These are phyloP conservation scores for Porphyrellus cyaneotinctus DNA, from an alignment of 768 basidiomycete genomes.

Conservation along the genomic window DNA sequence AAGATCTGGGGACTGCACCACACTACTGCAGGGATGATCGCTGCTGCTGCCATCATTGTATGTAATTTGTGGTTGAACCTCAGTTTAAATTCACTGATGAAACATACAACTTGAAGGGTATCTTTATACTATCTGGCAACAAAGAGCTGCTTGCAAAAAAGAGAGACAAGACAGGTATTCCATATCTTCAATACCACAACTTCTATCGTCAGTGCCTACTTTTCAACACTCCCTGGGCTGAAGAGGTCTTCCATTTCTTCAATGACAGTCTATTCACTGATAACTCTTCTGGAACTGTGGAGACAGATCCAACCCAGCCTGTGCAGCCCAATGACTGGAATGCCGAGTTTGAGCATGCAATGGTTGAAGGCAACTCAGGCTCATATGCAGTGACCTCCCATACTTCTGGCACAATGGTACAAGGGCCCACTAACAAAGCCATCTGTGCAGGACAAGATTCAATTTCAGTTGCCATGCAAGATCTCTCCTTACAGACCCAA, in stretches of 20 bases:
- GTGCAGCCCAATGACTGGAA: not conserved
- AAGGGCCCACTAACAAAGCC: too few relatives aligned
- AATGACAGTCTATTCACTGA: not conserved
- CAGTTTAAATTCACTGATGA: not conserved
- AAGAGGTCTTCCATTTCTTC: not conserved
- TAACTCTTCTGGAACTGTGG: not conserved
- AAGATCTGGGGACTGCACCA: not conserved
- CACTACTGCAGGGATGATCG: not conserved
- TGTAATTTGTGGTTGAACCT: too few relatives aligned
- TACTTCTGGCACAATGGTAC: too few relatives aligned
- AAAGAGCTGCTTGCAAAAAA: not conserved
- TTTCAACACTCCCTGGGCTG: not conserved
- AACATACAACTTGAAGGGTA: not conserved
- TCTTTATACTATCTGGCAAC: not conserved
- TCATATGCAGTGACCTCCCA: not conserved
- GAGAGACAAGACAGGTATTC: not conserved
- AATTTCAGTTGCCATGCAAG: not conserved
- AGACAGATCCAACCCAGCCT: not conserved
- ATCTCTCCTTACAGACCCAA: not conserved
- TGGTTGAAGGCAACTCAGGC: not conserved
- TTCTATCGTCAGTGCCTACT: not conserved
- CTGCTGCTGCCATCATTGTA: not conserved
- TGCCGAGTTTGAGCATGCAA: not conserved
- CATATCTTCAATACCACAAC: not conserved
- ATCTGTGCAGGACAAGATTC: too few relatives aligned